Base-by-base conservation (phyloP, 768 basidiomycete genomes). In the Galerina sulciceps region DNA sequence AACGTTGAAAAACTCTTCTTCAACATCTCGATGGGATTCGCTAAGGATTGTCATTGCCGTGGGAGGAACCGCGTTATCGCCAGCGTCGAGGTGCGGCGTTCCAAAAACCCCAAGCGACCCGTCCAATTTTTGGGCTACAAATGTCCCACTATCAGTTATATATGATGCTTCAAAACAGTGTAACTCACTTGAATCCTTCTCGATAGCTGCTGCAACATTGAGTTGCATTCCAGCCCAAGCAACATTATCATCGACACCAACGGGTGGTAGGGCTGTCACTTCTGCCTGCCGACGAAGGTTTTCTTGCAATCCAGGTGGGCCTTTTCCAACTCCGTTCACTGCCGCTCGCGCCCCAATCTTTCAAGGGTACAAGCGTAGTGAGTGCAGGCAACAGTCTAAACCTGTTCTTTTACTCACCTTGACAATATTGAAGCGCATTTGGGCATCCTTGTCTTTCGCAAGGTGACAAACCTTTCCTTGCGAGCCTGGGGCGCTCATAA, bases 1-100 rank as follows among this genome's bases (percentile, higher is more conserved):
- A 11, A 64, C 37, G 22, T 57, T 48, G 18, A 64, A 64, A 6
- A 42, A 53, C 47, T 64, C 60, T 1, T 42, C 18, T 10, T 64
- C 63, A 4, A 64, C 44, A n/a, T 60, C 57, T 9, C 47, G 50
- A 38, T 65, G 60, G 0, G 51, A 31, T n/a, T 15, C 38, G 4
- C 45, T 61, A 15, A 59, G 51, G 6, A 45, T 48, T 1, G 37
- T 35, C 57, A 61, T 58, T 0, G 20, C 36, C 10, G 60, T 65
- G 6, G 48, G 53, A 2, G 49, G 35, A 1, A 10, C 51, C 2
- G 45, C 17, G 10, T 48, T 53, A 50, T 65, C 63, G 1, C 26
- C 10, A 10, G 20, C 9, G 41, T 65, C 63, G 4, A 61, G 15
- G 35, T 65, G 63, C 3, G 58, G 8, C 2, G 18, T 34, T 1